These are phyloP conservation scores for Apophysomyces sp. DNA, from an alignment of 371 early-diverging fungal genomes.

Conservation along the genomic window DNA sequence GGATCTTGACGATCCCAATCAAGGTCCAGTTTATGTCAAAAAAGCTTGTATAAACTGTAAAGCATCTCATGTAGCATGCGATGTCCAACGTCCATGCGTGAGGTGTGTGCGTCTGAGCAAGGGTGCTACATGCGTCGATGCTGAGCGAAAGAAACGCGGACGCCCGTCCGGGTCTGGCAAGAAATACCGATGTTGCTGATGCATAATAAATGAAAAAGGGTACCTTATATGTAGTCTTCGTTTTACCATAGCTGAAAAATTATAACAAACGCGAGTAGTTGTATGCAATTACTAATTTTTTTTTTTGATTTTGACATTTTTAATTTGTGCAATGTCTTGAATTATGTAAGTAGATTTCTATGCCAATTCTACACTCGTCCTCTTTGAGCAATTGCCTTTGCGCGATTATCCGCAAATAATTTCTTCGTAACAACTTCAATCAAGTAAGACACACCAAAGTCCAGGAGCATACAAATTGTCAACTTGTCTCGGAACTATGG, in stretches of 20 bases:
- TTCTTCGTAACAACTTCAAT: slow-evolving; percentile 62
- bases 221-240: no score
- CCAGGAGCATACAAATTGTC: slow-evolving; percentile 67
- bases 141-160: slow-evolving; percentile 60
- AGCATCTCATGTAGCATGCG: slow-evolving; percentile 59
- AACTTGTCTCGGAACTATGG: slow-evolving; percentile 68
- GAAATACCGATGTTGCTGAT: slow-evolving; percentile 10
- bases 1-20: background rate
- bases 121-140: slow-evolving; percentile 54
- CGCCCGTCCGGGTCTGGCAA: slow-evolving; percentile 50
- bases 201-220: no score
- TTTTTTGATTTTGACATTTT: no score
- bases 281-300: no score
- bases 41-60: slow-evolving; percentile 62
- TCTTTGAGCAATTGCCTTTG: slow-evolving; percentile 59
- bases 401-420: slow-evolving; percentile 73
- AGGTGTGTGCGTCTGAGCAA: slow-evolving; percentile 56
- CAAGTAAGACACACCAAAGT: slow-evolving; percentile 69
- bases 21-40: slow-evolving; percentile 42
- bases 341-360: no score
- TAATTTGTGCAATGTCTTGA: no score
- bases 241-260: no score
- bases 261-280: no score
- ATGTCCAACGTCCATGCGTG: slow-evolving; percentile 55
- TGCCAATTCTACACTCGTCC: slow-evolving; percentile 11